These are phyloP conservation scores for Fusarium pseudograminearum DNA, from an alignment of 2,329 filamentous ascomycete species.

Conservation along the genomic window DNA sequence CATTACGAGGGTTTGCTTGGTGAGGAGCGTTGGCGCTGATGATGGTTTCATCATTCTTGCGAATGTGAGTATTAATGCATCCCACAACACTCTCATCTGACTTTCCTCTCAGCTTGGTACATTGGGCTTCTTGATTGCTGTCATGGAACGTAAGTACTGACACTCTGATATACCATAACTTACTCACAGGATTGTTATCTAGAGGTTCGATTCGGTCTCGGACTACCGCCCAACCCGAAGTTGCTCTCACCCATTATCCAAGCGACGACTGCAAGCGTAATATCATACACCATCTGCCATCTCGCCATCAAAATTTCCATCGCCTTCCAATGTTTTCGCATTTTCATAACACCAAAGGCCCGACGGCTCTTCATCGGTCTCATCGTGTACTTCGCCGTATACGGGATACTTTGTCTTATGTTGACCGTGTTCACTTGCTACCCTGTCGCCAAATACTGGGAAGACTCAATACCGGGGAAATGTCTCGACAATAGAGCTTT, in stretches of 20 bases:
- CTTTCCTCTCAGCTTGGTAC: not conserved
- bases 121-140: not conserved
- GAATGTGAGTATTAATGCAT: not conserved
- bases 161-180: fast-evolving
- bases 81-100: not conserved
- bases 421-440: constrained; percentile 4
- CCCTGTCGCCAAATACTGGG: constrained; percentile 9
- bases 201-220: not conserved
- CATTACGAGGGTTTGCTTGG: not conserved
- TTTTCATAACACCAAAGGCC: not conserved
- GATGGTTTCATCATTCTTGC: not conserved
- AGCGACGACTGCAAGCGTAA: not conserved
- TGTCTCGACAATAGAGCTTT: constrained; percentile 3
- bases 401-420: not conserved
- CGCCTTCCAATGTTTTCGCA: not conserved
- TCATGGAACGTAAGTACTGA: not conserved
- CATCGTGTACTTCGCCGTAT: not conserved
- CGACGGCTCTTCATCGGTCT: not conserved
- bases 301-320: constrained; percentile 1
- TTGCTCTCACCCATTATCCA: not conserved
- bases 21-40: not conserved
- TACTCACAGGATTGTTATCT: not conserved
- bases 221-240: not conserved
- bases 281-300: constrained; percentile 1
- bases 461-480: not conserved